Evolutionary conservation across 345 rosid species (phyloP).

Genomic region (Atalantia buxifolia): DNA sequence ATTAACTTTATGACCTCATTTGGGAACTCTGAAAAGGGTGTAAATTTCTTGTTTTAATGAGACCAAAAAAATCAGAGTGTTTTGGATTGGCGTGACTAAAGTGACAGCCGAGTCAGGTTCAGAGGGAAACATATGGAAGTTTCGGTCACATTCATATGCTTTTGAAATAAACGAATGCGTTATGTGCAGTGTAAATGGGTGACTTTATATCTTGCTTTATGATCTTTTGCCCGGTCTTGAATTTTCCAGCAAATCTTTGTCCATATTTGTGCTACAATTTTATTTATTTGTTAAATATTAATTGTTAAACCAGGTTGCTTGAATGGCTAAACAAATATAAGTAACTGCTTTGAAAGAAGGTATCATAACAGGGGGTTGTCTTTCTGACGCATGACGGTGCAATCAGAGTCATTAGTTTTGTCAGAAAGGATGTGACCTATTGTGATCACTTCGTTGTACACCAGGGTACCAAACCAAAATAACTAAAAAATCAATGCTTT

Average conservation of each 20-base stretch:
- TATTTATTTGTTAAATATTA: too few species aligned
- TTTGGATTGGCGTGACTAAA: constrained; percentile 32
- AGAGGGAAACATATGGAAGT: constrained; percentile 19
- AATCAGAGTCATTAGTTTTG: constrained; percentile 15
- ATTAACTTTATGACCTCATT: constrained; percentile 7
- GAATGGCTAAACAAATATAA: background rate
- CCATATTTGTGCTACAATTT: too few species aligned
- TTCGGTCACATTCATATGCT: constrained; percentile 25
- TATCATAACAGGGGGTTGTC: background rate
- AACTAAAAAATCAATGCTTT: background rate
- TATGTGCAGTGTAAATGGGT: background rate
- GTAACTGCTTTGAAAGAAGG: background rate
- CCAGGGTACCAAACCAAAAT: too few species aligned
- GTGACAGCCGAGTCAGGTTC: constrained; percentile 19
- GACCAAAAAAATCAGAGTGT: constrained; percentile 6
- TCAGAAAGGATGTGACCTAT: constrained; percentile 15
- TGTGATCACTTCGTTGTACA: background rate
- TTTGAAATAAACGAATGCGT: constrained; percentile 12
- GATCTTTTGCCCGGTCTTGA: background rate
- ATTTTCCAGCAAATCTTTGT: background rate
- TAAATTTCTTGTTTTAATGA: background rate
- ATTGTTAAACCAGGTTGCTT: background rate
- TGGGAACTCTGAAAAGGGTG: background rate
- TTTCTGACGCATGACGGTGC: constrained; percentile 4
- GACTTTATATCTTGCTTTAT: background rate